Base-by-base conservation (phyloP, 1,139 yeast genomes). In the Lodderomyces theae region DNA sequence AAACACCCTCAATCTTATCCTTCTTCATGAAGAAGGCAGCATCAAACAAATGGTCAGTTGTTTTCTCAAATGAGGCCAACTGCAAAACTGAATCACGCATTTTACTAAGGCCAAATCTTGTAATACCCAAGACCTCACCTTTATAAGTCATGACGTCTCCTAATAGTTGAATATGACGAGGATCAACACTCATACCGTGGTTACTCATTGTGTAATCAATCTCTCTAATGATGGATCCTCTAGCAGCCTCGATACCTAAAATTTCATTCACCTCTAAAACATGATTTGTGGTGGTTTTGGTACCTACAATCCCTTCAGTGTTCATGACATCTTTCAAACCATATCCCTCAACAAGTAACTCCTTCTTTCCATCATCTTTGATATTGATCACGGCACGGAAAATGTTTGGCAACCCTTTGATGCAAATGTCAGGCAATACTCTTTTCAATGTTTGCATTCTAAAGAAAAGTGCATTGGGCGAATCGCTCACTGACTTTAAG, bases 131-230 rank as follows among this genome's bases (percentile, higher is more conserved):
- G 6, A 94, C 96, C 60, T 94, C 98, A 45, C 99, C 99, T 68
- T 92, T 94, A 63, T 88, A 94, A 0, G 97, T 88, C 99, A 94
- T 94, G 43, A 94, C 98, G 62, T 94, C 99, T 49, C 98, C 98
- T 49, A 94, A 70, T 40, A 94, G 71, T 68, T 92, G 98, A 61
- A 94, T 89, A 66, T 94, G 99, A 73, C 99, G 95, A 48, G 98
- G 98, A 72, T 94, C 99, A 43, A 94, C 97, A 62, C 95, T 87
- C 98, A 94, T 94, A 65, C 98, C 98, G 73, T 94, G 98, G 64
- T 89, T 88, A 63, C 95, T 83, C 99, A 94, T 94, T 42, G 98
- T 94, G 58, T 90, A 89, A 61, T 88, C 96, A 61, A 94, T 92
- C 70, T 94, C 98, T 50, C 82, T 82, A 58, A 92, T 86, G 60